A percentile compares a stretch with the other conserved stretches of the same genome.
Evolutionary conservation across 2,329 filamentous ascomycete species (phyloP).

Genomic region (Cladosporium sp.): DNA sequence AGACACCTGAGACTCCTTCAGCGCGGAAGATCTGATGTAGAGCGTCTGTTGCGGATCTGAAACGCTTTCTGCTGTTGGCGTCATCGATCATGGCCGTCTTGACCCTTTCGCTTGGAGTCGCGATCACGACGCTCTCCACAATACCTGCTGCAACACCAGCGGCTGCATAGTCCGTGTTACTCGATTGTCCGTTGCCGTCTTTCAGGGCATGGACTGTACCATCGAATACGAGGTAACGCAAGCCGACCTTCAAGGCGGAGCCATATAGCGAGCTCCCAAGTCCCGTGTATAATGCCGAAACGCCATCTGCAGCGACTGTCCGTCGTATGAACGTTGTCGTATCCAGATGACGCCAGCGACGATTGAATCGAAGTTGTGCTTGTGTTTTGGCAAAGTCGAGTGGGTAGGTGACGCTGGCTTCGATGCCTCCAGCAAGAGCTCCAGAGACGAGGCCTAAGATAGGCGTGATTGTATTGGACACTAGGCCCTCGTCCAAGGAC

Average conservation of each 20-base stretch:
- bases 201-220: constrained; percentile 22
- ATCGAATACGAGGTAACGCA: constrained; percentile 30
- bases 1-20: constrained; percentile 41
- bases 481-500: not conserved
- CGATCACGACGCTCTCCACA: constrained; percentile 25
- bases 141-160: constrained; percentile 27
- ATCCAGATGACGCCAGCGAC: constrained; percentile 17
- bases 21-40: constrained; percentile 30
- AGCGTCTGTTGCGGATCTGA: constrained; percentile 11
- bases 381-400: constrained; percentile 34
- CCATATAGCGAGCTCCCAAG: constrained; percentile 27
- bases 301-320: constrained; percentile 20
- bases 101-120: constrained; percentile 30
- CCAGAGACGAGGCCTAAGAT: constrained; percentile 48
- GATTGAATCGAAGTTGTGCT: constrained; percentile 22
- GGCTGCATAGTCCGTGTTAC: constrained; percentile 21
- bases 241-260: constrained; percentile 30
- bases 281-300: constrained; percentile 25
- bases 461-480: constrained; percentile 9
- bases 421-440: constrained; percentile 50
- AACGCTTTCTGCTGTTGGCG: constrained; percentile 15
- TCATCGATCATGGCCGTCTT: constrained; percentile 27
- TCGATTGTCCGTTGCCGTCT: constrained; percentile 22
- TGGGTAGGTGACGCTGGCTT: constrained; percentile 47
- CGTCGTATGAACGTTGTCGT: constrained; percentile 23